These are phyloP conservation scores for Eucalyptus brandiana DNA, from an alignment of 345 rosid species.

Conservation along the genomic window DNA sequence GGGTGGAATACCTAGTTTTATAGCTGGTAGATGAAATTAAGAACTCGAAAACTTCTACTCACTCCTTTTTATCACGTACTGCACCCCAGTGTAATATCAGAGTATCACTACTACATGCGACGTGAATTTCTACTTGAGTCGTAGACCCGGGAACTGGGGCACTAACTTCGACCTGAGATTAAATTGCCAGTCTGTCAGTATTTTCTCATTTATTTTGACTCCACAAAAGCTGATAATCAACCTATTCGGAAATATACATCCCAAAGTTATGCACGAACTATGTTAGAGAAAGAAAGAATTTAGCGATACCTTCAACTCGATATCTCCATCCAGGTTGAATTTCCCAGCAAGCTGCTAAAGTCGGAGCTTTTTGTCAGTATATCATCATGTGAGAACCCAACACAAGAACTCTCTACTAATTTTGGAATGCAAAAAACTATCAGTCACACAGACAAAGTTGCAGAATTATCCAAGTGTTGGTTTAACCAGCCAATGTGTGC, in stretches of 20 bases:
- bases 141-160: conserved; percentile 20
- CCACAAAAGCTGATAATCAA: not conserved
- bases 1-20: not conserved
- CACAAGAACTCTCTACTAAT: not conserved
- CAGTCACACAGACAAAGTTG: not conserved
- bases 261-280: not conserved
- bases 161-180: conserved; percentile 51
- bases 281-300: not conserved
- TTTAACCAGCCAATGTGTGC: not conserved
- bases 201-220: not conserved
- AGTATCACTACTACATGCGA: conserved; percentile 43
- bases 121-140: conserved; percentile 45
- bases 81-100: conserved; percentile 94
- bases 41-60: conserved; percentile 9
- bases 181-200: not conserved
- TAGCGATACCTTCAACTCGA: conserved; percentile 63
- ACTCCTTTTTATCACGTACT: conserved; percentile 58
- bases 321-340: conserved; percentile 70
- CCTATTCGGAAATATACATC: not conserved
- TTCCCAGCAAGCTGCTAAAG: conserved; percentile 49
- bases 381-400: not conserved
- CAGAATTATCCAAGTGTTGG: not conserved
- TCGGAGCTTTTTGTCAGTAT: not conserved
- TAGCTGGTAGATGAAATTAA: not conserved
- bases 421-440: not conserved